Evolutionary conservation across 768 basidiomycete species (phyloP), one percentile per base, ranked within the genome.

Genomic region (Podaxis carcinomalis): DNA sequence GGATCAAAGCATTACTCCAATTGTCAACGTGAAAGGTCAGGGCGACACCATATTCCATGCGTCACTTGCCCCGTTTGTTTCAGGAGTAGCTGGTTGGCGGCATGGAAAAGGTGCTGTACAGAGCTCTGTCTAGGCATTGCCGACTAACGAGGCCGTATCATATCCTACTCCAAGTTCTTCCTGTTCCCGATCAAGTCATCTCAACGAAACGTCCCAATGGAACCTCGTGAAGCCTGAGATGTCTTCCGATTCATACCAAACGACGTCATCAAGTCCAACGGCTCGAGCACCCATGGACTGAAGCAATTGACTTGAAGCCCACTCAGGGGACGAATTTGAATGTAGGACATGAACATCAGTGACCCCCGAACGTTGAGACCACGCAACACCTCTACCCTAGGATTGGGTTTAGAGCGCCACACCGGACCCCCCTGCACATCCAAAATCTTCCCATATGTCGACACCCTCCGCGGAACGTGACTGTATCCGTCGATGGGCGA

Each of bases 281-380:
- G 23, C 13, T 54, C 10, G 19, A 36, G 11, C 39, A 10, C 36
- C 35, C 32, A 35, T 51, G 36, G 36, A 37, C 32, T 16, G 6
- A 23, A 37, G 52, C 52, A n/a, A 37, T 21, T 37, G 52, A 53
- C 46, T 37, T 50, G 9, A 36, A 27, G 32, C 7, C 32, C 32
- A 32, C 32, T 32, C 32, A 7, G 21, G 44, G n/a, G 46, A 57
- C 25, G n/a, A 54, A 19, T 25, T 4, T 23, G 19, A 39, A 25
- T 39, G 46, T 23, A 39, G 35, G 19, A 37, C 10, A 25, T 39
- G 27, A 49, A 5, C 16, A 28, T 23, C 21, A 51, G 47, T 27
- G 44, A 58, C 47, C 35, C 57, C 47, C 37, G 49, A 58, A 58
- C 57, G 57, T 51, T 58, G 57, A 23, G 19, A 51, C 47, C 57